Conservation (phyloP, 2,329 filamentous ascomycete species). For the Alternaria postmessia region DNA sequence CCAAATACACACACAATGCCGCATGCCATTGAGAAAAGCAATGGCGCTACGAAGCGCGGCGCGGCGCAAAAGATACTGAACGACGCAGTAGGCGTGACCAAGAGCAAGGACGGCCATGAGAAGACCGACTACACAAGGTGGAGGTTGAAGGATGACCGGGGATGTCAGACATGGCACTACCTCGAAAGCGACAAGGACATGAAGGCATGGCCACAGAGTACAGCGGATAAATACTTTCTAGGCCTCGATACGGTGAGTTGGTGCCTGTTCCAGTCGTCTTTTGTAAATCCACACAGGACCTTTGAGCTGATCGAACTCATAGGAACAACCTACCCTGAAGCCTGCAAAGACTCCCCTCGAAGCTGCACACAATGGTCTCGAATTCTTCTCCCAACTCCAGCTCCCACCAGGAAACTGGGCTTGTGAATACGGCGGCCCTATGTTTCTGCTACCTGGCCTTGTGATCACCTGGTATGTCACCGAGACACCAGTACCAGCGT, state of each 20-base stretch:
- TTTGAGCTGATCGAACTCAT: not conserved
- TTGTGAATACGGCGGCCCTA: slow-evolving; percentile 96
- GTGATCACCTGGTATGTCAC: slow-evolving; percentile 90
- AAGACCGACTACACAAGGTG: slow-evolving; percentile 84
- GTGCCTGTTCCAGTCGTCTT: not conserved
- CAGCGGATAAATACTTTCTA: slow-evolving; percentile 88
- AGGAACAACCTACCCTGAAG: slow-evolving; percentile 79
- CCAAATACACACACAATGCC: slow-evolving; percentile 20
- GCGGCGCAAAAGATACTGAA: slow-evolving; percentile 18
- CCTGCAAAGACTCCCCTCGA: slow-evolving; percentile 76
- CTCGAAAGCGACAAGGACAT: slow-evolving; percentile 74
- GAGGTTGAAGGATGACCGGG: slow-evolving; percentile 83
- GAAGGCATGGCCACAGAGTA: slow-evolving; percentile 82
- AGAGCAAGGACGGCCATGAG: slow-evolving; percentile 22
- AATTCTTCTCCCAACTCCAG: slow-evolving; percentile 90
- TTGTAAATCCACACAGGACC: not conserved
- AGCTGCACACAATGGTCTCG: slow-evolving; percentile 80
- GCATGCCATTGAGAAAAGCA: slow-evolving; percentile 35
- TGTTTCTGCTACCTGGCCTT: slow-evolving; percentile 90
- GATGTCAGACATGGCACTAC: slow-evolving; percentile 94
- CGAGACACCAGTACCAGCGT: slow-evolving; percentile 81
- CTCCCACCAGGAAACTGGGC: slow-evolving; percentile 91
- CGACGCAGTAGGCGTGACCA: slow-evolving; percentile 22
- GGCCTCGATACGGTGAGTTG: slow-evolving; percentile 75
- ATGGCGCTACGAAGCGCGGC: slow-evolving; percentile 30